Evolutionary conservation across 2,329 filamentous ascomycete species (phyloP).

Genomic region (Diatrype stigma): DNA sequence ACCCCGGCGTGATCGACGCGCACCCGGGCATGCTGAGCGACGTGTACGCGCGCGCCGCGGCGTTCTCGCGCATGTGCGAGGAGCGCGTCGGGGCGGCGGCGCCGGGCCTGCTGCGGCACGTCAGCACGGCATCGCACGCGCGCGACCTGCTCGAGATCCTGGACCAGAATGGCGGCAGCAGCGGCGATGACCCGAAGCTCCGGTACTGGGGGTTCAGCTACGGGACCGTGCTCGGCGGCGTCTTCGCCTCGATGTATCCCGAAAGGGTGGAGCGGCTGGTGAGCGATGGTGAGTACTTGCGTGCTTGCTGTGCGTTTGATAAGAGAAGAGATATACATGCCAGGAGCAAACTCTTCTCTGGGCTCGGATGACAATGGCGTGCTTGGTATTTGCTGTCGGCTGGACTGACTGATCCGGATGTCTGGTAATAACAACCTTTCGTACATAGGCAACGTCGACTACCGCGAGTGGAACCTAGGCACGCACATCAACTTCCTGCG

Average conservation of each 20-base stretch:
- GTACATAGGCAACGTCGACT: conserved; percentile 47
- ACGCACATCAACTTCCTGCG: conserved; percentile 42
- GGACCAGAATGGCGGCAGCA: no score
- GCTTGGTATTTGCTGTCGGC: no score
- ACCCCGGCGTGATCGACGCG: conserved; percentile 41
- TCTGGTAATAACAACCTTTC: no score
- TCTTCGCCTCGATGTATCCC: conserved; percentile 49
- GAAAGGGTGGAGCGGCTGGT: conserved; percentile 46
- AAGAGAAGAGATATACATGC: no score
- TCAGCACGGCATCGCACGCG: conserved; percentile 41
- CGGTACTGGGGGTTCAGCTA: conserved; percentile 55
- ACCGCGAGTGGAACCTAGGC: conserved; percentile 49
- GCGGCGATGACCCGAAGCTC: conserved; percentile 38
- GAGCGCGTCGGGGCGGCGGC: conserved; percentile 23
- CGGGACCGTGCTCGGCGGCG: conserved; percentile 48
- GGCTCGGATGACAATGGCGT: no score
- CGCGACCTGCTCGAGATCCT: conserved; percentile 46
- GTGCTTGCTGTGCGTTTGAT: no score
- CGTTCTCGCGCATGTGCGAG: conserved; percentile 41
- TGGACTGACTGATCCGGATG: no score
- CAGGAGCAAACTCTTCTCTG: no score
- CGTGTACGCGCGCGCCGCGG: conserved; percentile 37
- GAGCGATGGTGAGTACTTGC: conserved; percentile 44
- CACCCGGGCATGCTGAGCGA: conserved; percentile 43
- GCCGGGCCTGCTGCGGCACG: conserved; percentile 35